A percentile compares a stretch with the other conserved stretches of the same genome.
Conservation (phyloP, 2,329 filamentous ascomycete genomes). For the Fusarium drepaniforme region DNA sequence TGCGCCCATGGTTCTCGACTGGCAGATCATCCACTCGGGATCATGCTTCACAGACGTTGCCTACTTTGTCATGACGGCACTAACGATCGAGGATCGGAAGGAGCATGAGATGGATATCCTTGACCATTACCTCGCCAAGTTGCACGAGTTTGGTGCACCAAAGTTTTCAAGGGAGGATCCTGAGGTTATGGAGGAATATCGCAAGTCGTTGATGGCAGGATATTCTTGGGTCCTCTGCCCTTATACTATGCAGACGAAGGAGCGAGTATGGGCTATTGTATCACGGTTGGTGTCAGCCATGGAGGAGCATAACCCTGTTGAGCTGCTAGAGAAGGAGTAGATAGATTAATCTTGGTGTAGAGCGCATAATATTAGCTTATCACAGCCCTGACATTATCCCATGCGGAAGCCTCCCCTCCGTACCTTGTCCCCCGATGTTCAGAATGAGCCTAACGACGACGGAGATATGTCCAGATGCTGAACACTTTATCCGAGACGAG, state of each 20-base stretch:
- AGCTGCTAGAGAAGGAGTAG: not conserved
- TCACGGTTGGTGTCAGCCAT: constrained; percentile 18
- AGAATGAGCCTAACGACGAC: not conserved
- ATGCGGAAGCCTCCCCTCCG: not conserved
- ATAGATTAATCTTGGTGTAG: not conserved
- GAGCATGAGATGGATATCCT: constrained; percentile 17
- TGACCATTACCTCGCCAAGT: constrained; percentile 11
- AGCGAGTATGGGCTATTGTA: constrained; percentile 11
- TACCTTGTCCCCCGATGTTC: not conserved
- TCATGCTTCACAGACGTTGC: not conserved
- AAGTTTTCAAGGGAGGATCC: not conserved
- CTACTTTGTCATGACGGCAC: not conserved
- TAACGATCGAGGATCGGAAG: constrained; percentile 5
- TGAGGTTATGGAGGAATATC: not conserved
- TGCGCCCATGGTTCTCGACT: not conserved
- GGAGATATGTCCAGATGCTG: not conserved
- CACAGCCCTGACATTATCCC: not conserved
- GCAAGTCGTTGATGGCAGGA: not conserved
- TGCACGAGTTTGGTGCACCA: constrained; percentile 4
- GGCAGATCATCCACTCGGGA: not conserved
- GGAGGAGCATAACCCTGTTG: constrained; percentile 15
- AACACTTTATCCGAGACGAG: not conserved
- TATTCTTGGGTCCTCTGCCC: constrained; percentile 5
- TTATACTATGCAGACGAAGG: constrained; percentile 16
- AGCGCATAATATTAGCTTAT: not conserved